Evolutionary conservation across 2,329 filamentous ascomycete species (phyloP), one percentile per base, ranked within the genome.

Genomic region (Paracoccidioides brasiliensis): DNA sequence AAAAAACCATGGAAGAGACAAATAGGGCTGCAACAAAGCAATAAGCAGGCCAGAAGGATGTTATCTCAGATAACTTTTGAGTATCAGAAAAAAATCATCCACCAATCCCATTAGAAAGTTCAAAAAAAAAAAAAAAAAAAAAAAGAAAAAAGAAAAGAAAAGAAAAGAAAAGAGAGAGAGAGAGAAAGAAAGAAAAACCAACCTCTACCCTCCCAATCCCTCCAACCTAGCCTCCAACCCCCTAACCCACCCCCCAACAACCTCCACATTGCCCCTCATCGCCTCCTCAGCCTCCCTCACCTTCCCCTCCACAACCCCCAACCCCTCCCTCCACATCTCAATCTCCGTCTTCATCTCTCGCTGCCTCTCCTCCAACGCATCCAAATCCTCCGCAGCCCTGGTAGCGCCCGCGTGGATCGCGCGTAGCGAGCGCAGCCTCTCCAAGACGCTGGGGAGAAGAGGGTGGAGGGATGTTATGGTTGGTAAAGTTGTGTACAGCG

Each of bases 241-340:
- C 69, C 86, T 88, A 4, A 97, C 88, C 89, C 90, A 96, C 43
- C 81, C 82, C 62, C 91, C 86, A 59, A 97, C 84, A n/a, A 86
- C 79, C 63, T 85, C 83, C 70, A 90, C 83, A 70, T 98, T 98
- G 52, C 78, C 80, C 61, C 81, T 81, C 75, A 94, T 85, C 3
- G 82, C 79, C 33, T 75, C 75, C 66, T 87, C 84, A 3, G 85
- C 83, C 57, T 85, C 80, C 59, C 77, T 77, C 64, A 97, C 82
- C 32, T 85, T 83, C 55, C 76, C 74, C 70, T 96, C 90, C 22
- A 96, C 81, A 66, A 84, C 87, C 58, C 83, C 81, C 14, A 97
- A 70, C 0, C 89, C 88, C 56, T 87, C 84, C 59, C 83, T 81
- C 93, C 93, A 97, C 67, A 86, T 84, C 70, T 83, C 83, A 56